Conservation (phyloP, 2,329 filamentous ascomycete genomes). For the Aspergillus proliferans region DNA sequence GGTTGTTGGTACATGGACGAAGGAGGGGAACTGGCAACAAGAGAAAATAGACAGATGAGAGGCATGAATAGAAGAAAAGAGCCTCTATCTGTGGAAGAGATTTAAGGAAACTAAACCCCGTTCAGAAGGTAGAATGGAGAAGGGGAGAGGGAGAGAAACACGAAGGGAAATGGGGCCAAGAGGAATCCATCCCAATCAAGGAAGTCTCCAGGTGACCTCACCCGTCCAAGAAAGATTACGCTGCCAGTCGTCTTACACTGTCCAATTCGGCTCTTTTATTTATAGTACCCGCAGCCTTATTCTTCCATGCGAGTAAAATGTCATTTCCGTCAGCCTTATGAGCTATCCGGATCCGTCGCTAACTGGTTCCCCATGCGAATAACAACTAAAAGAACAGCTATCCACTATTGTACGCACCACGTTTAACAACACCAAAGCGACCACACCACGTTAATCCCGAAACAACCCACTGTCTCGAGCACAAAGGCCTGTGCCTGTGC, state of each 20-base stretch:
- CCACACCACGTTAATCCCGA: constrained; percentile 36
- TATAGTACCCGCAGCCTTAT: too few species aligned
- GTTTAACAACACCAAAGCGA: constrained; percentile 4
- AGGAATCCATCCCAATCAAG: neutral
- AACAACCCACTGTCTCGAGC: constrained; percentile 44
- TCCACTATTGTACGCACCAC: constrained; percentile 9
- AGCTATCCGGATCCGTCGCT: too few species aligned
- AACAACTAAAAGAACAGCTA: neutral
- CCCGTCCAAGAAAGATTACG: too few species aligned
- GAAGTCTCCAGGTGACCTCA: too few species aligned
- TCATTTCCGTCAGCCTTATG: too few species aligned
- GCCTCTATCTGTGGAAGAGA: neutral
- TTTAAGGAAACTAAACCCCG: neutral
- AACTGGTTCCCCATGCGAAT: too few species aligned
- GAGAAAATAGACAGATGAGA: constrained; percentile 2
- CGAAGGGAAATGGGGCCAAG: neutral
- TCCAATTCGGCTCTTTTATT: too few species aligned
- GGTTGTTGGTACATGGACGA: constrained; percentile 1
- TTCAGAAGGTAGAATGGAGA: neutral
- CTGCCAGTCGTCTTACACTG: too few species aligned
- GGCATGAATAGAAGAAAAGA: neutral
- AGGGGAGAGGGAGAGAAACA: neutral
- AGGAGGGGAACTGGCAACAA: constrained; percentile 5
- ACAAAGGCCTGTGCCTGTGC: constrained; percentile 50
- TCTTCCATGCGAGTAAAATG: too few species aligned